These are phyloP conservation scores for Monilinia laxa DNA, from an alignment of 2,329 filamentous ascomycete species.

Conservation along the genomic window DNA sequence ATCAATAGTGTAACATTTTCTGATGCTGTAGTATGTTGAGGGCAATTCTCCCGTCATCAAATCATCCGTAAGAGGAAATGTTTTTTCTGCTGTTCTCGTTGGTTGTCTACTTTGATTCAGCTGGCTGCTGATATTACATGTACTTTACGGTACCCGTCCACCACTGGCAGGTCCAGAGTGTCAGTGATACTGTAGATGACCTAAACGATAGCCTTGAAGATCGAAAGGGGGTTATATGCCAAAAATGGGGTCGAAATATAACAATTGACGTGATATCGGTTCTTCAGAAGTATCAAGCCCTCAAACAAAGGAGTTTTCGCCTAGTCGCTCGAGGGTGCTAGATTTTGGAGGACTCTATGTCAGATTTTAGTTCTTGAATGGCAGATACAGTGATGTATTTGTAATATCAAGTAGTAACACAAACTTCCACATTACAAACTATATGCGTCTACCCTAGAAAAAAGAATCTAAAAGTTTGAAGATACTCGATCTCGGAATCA, in stretches of 20 bases:
- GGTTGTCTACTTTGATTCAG: slow-evolving; percentile 11
- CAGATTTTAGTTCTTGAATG: background rate
- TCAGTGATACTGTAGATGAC: background rate
- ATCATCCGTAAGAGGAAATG: background rate
- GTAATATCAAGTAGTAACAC: background rate
- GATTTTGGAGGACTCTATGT: background rate
- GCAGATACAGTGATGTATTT: background rate
- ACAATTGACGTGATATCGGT: background rate
- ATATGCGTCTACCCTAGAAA: background rate
- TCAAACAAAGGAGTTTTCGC: background rate
- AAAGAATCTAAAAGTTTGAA: background rate
- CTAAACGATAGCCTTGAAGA: background rate
- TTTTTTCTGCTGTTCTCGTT: slow-evolving; percentile 14
- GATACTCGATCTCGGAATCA: background rate
- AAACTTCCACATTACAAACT: background rate
- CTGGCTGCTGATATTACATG: background rate
- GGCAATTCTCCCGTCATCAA: slow-evolving; percentile 1
- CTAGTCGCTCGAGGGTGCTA: too few species aligned
- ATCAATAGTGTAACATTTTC: slow-evolving; percentile 4
- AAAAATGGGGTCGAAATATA: background rate
- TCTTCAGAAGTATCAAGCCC: background rate
- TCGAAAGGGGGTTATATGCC: background rate
- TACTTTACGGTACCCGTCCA: slow-evolving; percentile 6
- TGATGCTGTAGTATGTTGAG: slow-evolving; percentile 1
- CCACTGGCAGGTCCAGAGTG: background rate